phyloP scores from a whole-genome alignment of 345 rosid genomes.

The Gossypium thurberi region DNA sequence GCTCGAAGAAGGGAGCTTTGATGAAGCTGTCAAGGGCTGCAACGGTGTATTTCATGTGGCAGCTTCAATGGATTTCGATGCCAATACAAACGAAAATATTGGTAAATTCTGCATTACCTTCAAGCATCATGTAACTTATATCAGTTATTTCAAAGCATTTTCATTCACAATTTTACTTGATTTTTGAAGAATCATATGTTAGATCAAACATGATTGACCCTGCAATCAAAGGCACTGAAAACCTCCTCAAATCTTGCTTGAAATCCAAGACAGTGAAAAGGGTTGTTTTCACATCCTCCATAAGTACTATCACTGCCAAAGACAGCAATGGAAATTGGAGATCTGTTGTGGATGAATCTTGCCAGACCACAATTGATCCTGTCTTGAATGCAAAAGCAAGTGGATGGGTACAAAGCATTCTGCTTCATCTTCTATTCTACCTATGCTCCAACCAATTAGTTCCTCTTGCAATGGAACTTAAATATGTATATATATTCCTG shows the following conservation, averaged over 20 bases:
- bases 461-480: not conserved
- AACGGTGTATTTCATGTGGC: constrained; percentile 86
- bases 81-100: constrained; percentile 21
- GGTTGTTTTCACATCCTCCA: constrained; percentile 80
- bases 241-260: constrained; percentile 66
- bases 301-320: constrained; percentile 72
- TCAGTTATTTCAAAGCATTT: not conserved
- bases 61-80: constrained; percentile 65
- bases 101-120: constrained; percentile 27
- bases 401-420: constrained; percentile 61
- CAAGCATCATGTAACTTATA: not conserved
- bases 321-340: constrained; percentile 50
- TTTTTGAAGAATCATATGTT: constrained; percentile 42
- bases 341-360: constrained; percentile 61
- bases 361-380: constrained; percentile 44
- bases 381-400: constrained; percentile 53
- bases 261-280: constrained; percentile 58
- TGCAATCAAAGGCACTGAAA: constrained; percentile 58
- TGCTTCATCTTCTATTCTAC: not conserved
- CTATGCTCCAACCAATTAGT: not conserved
- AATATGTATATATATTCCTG: not conserved
- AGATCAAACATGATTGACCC: constrained; percentile 49
- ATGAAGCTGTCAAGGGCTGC: constrained; percentile 68
- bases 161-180: not conserved
- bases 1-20: constrained; percentile 67